Conservation (phyloP, 768 basidiomycete species). For the Termitomyces sp. region DNA sequence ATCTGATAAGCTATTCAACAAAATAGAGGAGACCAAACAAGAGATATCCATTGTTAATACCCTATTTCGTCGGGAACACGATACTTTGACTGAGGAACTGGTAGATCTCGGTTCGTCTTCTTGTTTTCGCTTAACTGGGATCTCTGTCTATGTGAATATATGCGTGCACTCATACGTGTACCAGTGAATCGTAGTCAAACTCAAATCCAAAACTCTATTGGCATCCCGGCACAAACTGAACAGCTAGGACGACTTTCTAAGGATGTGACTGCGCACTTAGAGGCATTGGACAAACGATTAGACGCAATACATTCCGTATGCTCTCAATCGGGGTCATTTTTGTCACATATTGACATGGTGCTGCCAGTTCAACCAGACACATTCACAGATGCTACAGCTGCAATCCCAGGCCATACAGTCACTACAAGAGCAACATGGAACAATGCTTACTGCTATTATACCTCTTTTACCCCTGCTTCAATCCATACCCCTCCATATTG, state of each 20-base stretch:
- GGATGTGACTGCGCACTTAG: slow-evolving; percentile 36
- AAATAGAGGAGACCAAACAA: slow-evolving; percentile 45
- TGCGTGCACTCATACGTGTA: slow-evolving; percentile 5
- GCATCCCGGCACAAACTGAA: slow-evolving; percentile 47
- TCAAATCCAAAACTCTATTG: slow-evolving; percentile 53
- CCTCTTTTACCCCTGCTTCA: slow-evolving; percentile 62
- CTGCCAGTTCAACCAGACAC: slow-evolving; percentile 42
- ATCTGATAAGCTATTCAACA: slow-evolving; percentile 46
- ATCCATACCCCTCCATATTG: slow-evolving; percentile 52
- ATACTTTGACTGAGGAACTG: slow-evolving; percentile 50
- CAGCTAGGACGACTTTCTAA: slow-evolving; percentile 35
- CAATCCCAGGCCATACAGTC: slow-evolving; percentile 54
- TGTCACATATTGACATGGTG: background rate
- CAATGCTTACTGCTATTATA: slow-evolving; percentile 46
- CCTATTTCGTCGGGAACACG: slow-evolving; percentile 57
- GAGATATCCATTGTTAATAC: slow-evolving; percentile 51
- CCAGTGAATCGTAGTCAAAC: slow-evolving; percentile 62
- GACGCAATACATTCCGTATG: slow-evolving; percentile 51
- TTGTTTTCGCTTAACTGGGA: slow-evolving; percentile 1
- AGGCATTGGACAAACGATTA: slow-evolving; percentile 47
- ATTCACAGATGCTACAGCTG: slow-evolving; percentile 42
- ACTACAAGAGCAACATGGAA: slow-evolving; percentile 58
- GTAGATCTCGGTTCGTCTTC: slow-evolving; percentile 46
- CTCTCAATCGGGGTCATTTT: background rate
- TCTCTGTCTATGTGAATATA: slow-evolving; percentile 9